Conservation (phyloP, 2,329 filamentous ascomycete species). For the Scedosporium boydii region DNA sequence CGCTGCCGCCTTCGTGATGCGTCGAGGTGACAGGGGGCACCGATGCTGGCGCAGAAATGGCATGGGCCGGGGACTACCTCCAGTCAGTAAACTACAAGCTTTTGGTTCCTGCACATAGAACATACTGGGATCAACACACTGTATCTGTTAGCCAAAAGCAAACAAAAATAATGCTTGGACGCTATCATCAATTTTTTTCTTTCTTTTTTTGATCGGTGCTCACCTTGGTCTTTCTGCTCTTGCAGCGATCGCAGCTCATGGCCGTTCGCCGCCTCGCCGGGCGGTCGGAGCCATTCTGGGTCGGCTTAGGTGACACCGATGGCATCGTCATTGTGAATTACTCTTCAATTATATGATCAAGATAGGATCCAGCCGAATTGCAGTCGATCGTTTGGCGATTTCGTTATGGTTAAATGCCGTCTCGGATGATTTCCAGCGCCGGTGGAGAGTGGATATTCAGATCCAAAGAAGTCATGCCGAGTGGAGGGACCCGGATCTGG, state of each 20-base stretch:
- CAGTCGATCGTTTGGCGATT: not conserved
- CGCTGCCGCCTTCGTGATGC: slow-evolving; percentile 18
- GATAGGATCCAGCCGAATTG: no score
- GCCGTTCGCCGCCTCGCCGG: slow-evolving; percentile 15
- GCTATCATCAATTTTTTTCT: slow-evolving; percentile 10
- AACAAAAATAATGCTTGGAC: not conserved
- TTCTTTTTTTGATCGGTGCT: not conserved
- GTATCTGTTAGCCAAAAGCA: not conserved
- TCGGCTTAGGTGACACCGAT: not conserved
- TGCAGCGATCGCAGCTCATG: slow-evolving; percentile 21
- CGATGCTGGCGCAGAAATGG: slow-evolving; percentile 18
- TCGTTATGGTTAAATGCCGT: not conserved
- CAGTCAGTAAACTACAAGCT: not conserved
- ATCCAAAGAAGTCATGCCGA: not conserved
- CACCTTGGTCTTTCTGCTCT: slow-evolving; percentile 19
- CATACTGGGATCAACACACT: slow-evolving; percentile 10
- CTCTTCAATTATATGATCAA: not conserved
- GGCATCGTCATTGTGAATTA: not conserved
- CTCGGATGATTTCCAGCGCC: not conserved
- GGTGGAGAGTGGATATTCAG: not conserved
- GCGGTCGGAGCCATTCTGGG: not conserved
- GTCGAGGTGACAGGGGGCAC: slow-evolving; percentile 16
- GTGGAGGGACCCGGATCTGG: not conserved
- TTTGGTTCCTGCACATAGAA: no score
- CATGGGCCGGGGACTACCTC: slow-evolving; percentile 16